Percentiles rank a stretch among this genome's conserved stretches.
These are phyloP conservation scores for Ustulina deusta DNA, from an alignment of 2,329 filamentous ascomycete genomes.

Conservation along the genomic window DNA sequence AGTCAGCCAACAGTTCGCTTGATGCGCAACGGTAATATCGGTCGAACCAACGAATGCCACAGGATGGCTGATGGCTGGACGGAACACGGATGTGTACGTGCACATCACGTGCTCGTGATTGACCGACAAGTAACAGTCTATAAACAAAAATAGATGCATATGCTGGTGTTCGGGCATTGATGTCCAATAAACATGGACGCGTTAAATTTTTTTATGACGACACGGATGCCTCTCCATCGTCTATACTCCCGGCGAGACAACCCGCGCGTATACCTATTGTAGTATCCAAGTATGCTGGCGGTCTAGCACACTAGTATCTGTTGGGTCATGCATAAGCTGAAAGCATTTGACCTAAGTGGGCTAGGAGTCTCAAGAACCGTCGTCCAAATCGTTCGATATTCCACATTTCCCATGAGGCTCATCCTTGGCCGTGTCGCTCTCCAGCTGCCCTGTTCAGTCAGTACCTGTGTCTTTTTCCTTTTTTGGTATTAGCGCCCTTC, in stretches of 20 bases:
- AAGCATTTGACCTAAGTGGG: conserved; percentile 17
- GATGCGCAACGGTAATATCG: conserved; percentile 31
- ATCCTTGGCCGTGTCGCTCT: conserved; percentile 29
- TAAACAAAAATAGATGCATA: neutral
- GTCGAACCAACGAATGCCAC: conserved; percentile 25
- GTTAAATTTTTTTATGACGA: conserved; percentile 7
- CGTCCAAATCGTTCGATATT: conserved; percentile 24
- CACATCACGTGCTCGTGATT: conserved; percentile 32
- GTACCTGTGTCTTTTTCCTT: conserved; percentile 32
- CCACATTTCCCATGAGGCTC: conserved; percentile 32
- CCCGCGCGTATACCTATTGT: neutral
- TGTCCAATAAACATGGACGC: neutral
- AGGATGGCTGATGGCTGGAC: conserved; percentile 17
- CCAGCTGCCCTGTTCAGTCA: conserved; percentile 14
- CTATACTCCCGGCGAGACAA: neutral
- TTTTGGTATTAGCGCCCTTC: conserved; percentile 21
- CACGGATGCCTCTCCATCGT: conserved; percentile 2
- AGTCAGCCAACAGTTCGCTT: conserved; percentile 27
- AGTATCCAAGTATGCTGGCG: conserved; percentile 1
- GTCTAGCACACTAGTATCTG: neutral
- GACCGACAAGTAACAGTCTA: conserved; percentile 14
- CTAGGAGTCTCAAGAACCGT: conserved; percentile 29
- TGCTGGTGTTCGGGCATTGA: neutral
- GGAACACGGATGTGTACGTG: conserved; percentile 15
- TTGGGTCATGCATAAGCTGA: conserved; percentile 24